phyloP scores from a whole-genome alignment of 495 filamentous ascomycete species.

The Aspergillus sparsus region DNA sequence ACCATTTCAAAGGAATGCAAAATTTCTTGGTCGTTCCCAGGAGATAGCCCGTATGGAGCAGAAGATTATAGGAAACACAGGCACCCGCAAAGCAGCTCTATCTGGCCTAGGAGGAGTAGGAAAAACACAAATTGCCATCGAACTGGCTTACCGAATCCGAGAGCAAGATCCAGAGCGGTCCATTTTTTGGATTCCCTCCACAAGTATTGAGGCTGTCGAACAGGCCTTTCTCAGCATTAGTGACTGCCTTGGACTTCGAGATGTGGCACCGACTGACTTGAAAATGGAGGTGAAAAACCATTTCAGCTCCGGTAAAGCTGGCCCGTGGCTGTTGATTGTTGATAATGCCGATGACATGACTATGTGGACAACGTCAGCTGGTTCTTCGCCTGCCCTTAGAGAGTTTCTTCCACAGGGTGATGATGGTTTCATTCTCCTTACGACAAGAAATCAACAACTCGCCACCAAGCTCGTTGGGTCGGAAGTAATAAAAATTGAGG shows the following conservation, averaged over 20 bases:
- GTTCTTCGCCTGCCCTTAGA: background rate
- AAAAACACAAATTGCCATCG: constrained; percentile 45
- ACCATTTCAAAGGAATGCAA: background rate
- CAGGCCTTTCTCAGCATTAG: constrained; percentile 5
- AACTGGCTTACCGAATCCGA: constrained; percentile 33
- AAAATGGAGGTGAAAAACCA: background rate
- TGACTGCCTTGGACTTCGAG: background rate
- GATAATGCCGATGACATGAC: constrained; percentile 31
- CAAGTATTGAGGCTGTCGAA: constrained; percentile 7
- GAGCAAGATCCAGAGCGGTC: constrained; percentile 24
- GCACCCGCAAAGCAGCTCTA: constrained; percentile 26
- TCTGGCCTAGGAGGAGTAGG: constrained; percentile 44
- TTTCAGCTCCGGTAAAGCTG: background rate
- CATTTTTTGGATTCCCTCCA: constrained; percentile 11
- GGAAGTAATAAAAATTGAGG: background rate
- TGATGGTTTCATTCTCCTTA: background rate
- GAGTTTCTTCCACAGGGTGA: background rate
- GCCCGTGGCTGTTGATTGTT: constrained; percentile 11
- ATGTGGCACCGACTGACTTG: background rate
- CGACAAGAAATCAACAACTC: background rate
- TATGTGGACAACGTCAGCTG: constrained; percentile 17
- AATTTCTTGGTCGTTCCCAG: background rate
- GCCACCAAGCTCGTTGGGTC: background rate
- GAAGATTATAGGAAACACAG: background rate
- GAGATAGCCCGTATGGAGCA: background rate